Base-by-base conservation (phyloP, 306 rosid genomes). In the Parietaria judaica region DNA sequence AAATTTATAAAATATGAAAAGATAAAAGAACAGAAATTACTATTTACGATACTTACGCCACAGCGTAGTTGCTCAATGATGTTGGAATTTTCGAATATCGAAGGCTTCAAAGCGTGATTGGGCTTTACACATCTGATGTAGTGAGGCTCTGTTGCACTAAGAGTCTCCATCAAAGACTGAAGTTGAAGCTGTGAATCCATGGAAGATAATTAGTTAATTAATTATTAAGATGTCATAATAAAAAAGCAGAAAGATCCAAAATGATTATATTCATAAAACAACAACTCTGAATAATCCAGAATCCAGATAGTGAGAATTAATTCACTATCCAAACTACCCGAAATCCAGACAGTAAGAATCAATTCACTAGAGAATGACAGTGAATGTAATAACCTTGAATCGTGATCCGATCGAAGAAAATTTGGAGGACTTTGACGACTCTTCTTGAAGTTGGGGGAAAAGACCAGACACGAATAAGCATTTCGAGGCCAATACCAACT, bases 91-190 rank as follows among this genome's bases (percentile, higher is more conserved):
- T 94, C 99, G 64, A 94, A 86, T 70, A 94, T 88, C 56, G 95
- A 86, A 75, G 97, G 99, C 83, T 80, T 94, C 76, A 94, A 94
- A 60, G 68, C 94, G 74, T 81, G 89, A 69, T 94, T 94, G 51
- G 99, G 99, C 81, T 94, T 94, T 78, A 94, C 99, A 74, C 99
- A 94, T 88, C 99, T 84, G 79, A 94, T 94, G 80, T 94, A 94
- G 72, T 94, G 95, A 79, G 99, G 99, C 59, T 88, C 99, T 12
- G 99, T 94, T 47, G 95, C 81, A 81, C 7, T 94, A 61, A 94
- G 68, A 68, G 95, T 88, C 84, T 94, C 99, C 99, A 94, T 94
- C 82, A 94, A 82, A 59, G 97, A 88, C 69, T 94, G 97, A 79
- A 94, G 99, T 94, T 94, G 99, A 63, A 72, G 65, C 97, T 94